Percentiles rank a stretch among this genome's conserved stretches.
Evolutionary conservation across 805 yeast species (phyloP).

Genomic region (Metschnikowia reukaufii): DNA sequence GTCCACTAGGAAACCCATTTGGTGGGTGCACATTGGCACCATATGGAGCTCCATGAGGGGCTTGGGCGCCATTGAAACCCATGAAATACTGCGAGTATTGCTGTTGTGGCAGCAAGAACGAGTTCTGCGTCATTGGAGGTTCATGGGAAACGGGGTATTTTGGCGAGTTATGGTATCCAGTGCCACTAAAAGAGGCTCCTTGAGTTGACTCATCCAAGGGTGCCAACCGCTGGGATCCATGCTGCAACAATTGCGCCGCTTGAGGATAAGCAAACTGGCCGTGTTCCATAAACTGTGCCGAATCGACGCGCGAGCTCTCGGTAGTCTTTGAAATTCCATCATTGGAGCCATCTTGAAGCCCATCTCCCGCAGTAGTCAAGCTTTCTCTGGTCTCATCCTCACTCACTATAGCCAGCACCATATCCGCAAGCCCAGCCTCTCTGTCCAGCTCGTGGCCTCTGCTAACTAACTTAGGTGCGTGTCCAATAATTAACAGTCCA

Average conservation of each 20-base stretch:
- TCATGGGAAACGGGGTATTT: neutral
- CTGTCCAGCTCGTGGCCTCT: slow-evolving; percentile 8
- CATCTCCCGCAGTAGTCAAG: slow-evolving; percentile 6
- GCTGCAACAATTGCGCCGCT: neutral
- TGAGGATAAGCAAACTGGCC: neutral
- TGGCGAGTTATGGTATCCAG: slow-evolving; percentile 1
- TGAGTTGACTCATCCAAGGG: neutral
- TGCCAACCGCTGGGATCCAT: neutral
- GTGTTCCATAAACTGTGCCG: neutral
- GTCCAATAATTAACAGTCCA: slow-evolving; percentile 35
- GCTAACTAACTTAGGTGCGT: slow-evolving; percentile 25
- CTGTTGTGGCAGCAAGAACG: slow-evolving; percentile 4
- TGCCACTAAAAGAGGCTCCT: neutral
- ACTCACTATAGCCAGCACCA: slow-evolving; percentile 19
- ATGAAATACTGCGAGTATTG: slow-evolving; percentile 2
- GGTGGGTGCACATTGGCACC: slow-evolving; percentile 1
- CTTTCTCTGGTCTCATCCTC: slow-evolving; percentile 15
- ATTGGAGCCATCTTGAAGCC: slow-evolving; percentile 1
- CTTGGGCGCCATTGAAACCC: slow-evolving; percentile 2
- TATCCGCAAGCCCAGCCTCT: slow-evolving; percentile 15
- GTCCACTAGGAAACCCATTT: neutral
- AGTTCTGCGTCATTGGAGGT: neutral
- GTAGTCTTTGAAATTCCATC: slow-evolving; percentile 11
- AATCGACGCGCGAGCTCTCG: slow-evolving; percentile 9
- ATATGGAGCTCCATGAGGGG: neutral